Evolutionary conservation across 1,284 basidiomycete genomes (phyloP), one percentile per base, ranked within the genome.

Genomic region (Pseudozyma thailandica): DNA sequence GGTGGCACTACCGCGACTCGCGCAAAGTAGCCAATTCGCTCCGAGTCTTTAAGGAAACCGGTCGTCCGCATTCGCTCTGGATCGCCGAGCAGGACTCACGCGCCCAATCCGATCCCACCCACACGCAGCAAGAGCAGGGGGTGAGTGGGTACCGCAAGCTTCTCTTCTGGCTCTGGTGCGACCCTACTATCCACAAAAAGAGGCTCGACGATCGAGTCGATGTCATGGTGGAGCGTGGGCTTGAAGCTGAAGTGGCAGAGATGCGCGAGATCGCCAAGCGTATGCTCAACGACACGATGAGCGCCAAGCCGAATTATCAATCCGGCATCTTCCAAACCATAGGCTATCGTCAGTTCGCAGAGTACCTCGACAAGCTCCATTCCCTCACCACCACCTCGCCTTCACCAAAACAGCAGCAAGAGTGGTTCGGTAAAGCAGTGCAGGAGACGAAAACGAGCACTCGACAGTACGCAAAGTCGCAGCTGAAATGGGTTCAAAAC

Each of bases 1-100:
- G 94, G 64, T 98, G 96, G 95, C 96, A 98, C 83, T 96, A 93
- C 92, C 88, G 87, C 63, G 96, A 99, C 78, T 90, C 91, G 0
- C 87, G 96, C 18, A 99, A 98, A 82, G 90, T 97, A 2, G 83
- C 92, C 21, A 87, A 94, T 25, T 91, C 88, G 63, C 83, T 99
- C 2, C 87, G 88, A 43, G 89, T 98, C 28, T 89, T 94, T 66
- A 89, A 89, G 83, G 90, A 92, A 63, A 88, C 87, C 1, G 89
- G 90, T 1, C 85, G 85, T 33, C 86, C 84, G 26, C 87, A 90
- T 0, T 93, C 91, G 65, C 89, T 90, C 35, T 87, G 92, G 35
- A 86, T 92, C 28, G 53, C 46, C 38, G 82, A 92, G 78, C 87
- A 90, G 25, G 56, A 58, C 26, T 26, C 38, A 37, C 23, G 10